Percentiles rank a stretch among this genome's conserved stretches.
Evolutionary conservation across 2,329 filamentous ascomycete species (phyloP).

Genomic region (Cryoendolithus antarcticus): DNA sequence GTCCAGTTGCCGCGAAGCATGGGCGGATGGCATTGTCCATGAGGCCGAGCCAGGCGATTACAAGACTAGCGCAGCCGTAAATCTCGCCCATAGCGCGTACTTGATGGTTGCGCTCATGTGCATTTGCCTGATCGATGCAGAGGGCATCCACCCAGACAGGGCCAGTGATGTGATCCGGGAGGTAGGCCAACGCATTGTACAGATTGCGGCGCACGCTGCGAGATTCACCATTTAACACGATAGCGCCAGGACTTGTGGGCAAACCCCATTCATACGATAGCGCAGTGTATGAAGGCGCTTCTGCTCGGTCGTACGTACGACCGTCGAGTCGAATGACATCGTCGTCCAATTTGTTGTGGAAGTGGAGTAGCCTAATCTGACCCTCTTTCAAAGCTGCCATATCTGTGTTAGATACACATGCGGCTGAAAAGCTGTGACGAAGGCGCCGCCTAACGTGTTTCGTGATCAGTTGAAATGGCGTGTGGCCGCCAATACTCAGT

Average conservation of each 20-base stretch:
- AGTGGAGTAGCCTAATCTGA: background rate
- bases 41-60: constrained; percentile 7
- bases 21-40: background rate
- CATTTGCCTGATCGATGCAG: constrained; percentile 9
- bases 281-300: constrained; percentile 4
- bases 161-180: background rate
- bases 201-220: background rate
- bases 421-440: no score
- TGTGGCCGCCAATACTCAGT: no score
- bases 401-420: no score
- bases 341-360: background rate
- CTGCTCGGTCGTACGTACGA: background rate
- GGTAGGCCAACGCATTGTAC: background rate
- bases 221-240: background rate
- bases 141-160: constrained; percentile 9
- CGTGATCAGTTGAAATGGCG: no score
- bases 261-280: constrained; percentile 6
- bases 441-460: no score
- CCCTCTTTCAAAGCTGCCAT: no score
- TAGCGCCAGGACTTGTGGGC: background rate
- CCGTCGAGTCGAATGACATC: background rate
- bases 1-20: background rate
- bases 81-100: constrained; percentile 7
- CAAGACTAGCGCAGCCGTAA: constrained; percentile 4
- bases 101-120: constrained; percentile 5